These are phyloP conservation scores for Aspergillus persii DNA, from an alignment of 2,329 filamentous ascomycete species.

Conservation along the genomic window DNA sequence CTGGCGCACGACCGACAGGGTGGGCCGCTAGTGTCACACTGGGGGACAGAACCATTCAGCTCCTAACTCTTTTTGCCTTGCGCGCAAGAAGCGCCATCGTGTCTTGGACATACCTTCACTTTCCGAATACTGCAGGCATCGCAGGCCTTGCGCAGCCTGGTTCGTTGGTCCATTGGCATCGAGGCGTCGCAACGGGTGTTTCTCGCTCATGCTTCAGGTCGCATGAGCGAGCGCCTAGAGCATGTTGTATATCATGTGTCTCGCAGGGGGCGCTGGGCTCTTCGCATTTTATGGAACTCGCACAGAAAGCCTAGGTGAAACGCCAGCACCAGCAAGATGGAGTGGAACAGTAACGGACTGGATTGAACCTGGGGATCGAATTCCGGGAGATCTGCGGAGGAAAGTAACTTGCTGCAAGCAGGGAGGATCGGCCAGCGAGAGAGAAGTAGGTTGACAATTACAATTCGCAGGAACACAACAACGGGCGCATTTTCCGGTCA, in stretches of 20 bases:
- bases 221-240: constrained; percentile 16
- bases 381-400: not conserved
- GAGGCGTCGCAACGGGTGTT: constrained; percentile 15
- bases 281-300: not conserved
- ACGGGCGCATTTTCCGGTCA: not conserved
- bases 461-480: not conserved
- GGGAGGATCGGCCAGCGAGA: not conserved
- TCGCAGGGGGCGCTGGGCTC: not conserved
- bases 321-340: not conserved
- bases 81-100: not conserved
- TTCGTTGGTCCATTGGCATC: constrained; percentile 37
- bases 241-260: not conserved
- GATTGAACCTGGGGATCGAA: not conserved
- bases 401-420: not conserved
- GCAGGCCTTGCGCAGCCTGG: constrained; percentile 51
- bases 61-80: not conserved
- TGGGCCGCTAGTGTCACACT: constrained; percentile 66
- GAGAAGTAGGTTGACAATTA: not conserved
- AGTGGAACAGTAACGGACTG: not conserved
- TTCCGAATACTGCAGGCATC: constrained; percentile 55
- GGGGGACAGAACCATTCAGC: constrained; percentile 11
- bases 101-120: constrained; percentile 46
- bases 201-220: constrained; percentile 20
- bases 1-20: constrained; percentile 64
- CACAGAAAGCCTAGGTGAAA: not conserved